A percentile compares a stretch with the other conserved stretches of the same genome.
These are phyloP conservation scores for Cytospora piceicola DNA, from an alignment of 2,329 filamentous ascomycete genomes.

Conservation along the genomic window DNA sequence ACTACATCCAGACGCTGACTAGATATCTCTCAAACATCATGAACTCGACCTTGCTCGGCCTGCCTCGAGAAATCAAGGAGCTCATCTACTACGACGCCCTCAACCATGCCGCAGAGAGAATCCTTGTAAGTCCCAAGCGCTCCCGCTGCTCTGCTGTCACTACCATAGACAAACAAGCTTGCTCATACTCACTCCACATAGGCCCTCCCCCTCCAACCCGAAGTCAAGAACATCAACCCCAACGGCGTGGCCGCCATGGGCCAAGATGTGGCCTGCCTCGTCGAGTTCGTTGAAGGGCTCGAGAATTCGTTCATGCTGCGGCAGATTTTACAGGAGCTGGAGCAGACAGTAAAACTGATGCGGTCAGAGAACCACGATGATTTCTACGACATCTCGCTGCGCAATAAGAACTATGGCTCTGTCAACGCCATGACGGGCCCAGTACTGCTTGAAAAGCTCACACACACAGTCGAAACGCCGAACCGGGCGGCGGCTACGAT, in stretches of 20 bases:
- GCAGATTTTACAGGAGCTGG: conserved; percentile 88
- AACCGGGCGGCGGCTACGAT: conserved; percentile 66
- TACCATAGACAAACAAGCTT: conserved; percentile 5
- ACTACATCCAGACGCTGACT: conserved; percentile 94
- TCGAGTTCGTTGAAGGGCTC: conserved; percentile 83
- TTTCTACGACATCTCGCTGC: conserved; percentile 88
- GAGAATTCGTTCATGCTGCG: conserved; percentile 83
- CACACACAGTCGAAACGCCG: conserved; percentile 62
- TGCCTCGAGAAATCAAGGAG: conserved; percentile 96
- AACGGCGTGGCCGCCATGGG: conserved; percentile 81
- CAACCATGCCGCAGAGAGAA: conserved; percentile 84
- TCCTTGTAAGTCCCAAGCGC: conserved; percentile 60
- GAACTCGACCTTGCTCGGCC: conserved; percentile 86
- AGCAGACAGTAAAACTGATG: conserved; percentile 90
- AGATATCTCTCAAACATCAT: conserved; percentile 94
- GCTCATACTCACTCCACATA: conserved; percentile 39
- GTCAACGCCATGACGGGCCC: conserved; percentile 92
- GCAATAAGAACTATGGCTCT: conserved; percentile 91
- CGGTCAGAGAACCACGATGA: conserved; percentile 90
- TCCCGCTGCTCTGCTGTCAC: background rate
- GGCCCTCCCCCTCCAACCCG: conserved; percentile 75
- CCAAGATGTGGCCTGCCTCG: conserved; percentile 81
- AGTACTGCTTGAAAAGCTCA: conserved; percentile 85
- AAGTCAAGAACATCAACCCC: conserved; percentile 84
- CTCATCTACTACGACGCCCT: conserved; percentile 97